Evolutionary conservation across 768 basidiomycete species (phyloP).

Genomic region (Auriscalpium orientale): DNA sequence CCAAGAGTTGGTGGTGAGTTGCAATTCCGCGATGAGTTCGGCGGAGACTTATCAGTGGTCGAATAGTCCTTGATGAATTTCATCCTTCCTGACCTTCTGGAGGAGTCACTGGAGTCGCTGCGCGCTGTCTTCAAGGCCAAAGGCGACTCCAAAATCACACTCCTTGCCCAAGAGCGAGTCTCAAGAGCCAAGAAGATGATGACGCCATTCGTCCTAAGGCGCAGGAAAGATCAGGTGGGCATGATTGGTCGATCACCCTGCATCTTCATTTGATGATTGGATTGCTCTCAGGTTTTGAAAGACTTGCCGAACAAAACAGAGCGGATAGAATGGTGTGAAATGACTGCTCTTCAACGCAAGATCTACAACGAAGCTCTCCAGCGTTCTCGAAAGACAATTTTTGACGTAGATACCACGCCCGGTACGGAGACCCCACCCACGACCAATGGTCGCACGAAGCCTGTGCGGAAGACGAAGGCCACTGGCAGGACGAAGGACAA

Average conservation of each 20-base stretch:
- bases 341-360: slow-evolving; percentile 74
- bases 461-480: slow-evolving; percentile 39
- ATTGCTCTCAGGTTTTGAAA: slow-evolving; percentile 60
- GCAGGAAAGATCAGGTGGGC: slow-evolving; percentile 86
- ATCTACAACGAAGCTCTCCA: slow-evolving; percentile 84
- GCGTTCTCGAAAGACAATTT: slow-evolving; percentile 74
- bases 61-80: slow-evolving; percentile 93
- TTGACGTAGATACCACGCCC: slow-evolving; percentile 36
- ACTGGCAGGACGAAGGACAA: slow-evolving; percentile 51
- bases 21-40: not conserved
- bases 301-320: slow-evolving; percentile 92
- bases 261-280: not conserved
- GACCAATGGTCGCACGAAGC: slow-evolving; percentile 21
- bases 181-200: slow-evolving; percentile 98
- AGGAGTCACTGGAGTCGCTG: slow-evolving; percentile 65
- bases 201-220: slow-evolving; percentile 96
- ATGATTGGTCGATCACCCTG: no score
- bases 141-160: slow-evolving; percentile 80
- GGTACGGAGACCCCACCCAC: slow-evolving; percentile 25
- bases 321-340: slow-evolving; percentile 90
- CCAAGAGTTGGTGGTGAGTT: slow-evolving; percentile 79
- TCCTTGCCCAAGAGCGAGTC: slow-evolving; percentile 89
- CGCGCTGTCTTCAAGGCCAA: slow-evolving; percentile 96
- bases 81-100: slow-evolving; percentile 88
- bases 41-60: not conserved